These are phyloP conservation scores for Podospora anserina DNA, from an alignment of 495 filamentous ascomycete species.

Conservation along the genomic window DNA sequence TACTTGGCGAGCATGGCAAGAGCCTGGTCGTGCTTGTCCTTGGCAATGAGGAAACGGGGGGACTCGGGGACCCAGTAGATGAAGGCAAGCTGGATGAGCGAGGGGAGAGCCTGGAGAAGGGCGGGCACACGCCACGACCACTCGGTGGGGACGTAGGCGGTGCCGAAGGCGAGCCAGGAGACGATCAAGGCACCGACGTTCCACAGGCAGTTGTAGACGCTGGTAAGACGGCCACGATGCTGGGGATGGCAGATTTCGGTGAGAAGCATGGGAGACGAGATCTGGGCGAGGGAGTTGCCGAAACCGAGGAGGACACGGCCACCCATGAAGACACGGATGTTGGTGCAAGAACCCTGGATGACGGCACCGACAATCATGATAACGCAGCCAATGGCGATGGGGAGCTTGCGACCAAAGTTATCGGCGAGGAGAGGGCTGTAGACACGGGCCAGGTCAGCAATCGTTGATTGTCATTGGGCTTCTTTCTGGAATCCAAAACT, in stretches of 20 bases:
- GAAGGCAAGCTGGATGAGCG: constrained; percentile 49
- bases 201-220: constrained; percentile 65
- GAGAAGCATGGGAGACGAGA: constrained; percentile 60
- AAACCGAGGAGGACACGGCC: constrained; percentile 55
- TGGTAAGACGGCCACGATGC: constrained; percentile 62
- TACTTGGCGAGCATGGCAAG: constrained; percentile 54
- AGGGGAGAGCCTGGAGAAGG: constrained; percentile 54
- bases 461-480: background rate
- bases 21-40: constrained; percentile 62
- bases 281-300: constrained; percentile 57
- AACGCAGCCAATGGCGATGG: constrained; percentile 58
- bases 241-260: constrained; percentile 65
- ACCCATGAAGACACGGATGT: constrained; percentile 45
- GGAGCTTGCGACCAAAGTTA: constrained; percentile 57
- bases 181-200: constrained; percentile 57
- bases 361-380: constrained; percentile 63
- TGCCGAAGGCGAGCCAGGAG: constrained; percentile 52
- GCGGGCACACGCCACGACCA: constrained; percentile 56
- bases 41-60: constrained; percentile 61
- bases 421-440: constrained; percentile 58
- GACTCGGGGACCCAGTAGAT: constrained; percentile 58
- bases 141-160: constrained; percentile 46
- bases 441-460: constrained; percentile 22
- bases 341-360: constrained; percentile 51
- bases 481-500: constrained; percentile 20